Evolutionary conservation across 1,284 basidiomycete genomes (phyloP).

Genomic region (Boletus smithii): DNA sequence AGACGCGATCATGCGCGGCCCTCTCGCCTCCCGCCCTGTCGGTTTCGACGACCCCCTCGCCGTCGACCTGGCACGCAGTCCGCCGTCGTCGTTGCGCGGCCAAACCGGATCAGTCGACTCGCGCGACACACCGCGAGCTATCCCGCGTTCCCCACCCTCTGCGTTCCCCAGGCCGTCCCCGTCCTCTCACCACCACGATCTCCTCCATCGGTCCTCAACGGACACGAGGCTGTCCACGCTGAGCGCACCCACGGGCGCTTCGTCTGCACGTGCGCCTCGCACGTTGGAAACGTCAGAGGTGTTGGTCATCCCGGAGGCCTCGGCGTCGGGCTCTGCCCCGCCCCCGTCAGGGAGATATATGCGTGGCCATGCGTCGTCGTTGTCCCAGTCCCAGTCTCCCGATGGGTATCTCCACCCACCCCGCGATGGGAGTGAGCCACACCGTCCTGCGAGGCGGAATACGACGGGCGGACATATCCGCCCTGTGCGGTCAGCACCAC

Average conservation of each 20-base stretch:
- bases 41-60: too few species aligned
- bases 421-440: too few species aligned
- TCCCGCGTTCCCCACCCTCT: slow-evolving; percentile 28
- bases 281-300: slow-evolving; percentile 18
- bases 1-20: not conserved
- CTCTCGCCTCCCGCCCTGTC: slow-evolving; percentile 5
- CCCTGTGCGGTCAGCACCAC: slow-evolving; percentile 18
- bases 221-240: slow-evolving; percentile 44
- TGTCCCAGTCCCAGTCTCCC: slow-evolving; percentile 33
- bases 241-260: slow-evolving; percentile 29
- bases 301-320: slow-evolving; percentile 11
- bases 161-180: slow-evolving; percentile 12
- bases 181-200: slow-evolving; percentile 10
- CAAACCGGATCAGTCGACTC: slow-evolving; percentile 30
- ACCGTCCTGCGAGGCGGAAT: slow-evolving; percentile 54
- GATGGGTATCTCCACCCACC: slow-evolving; percentile 56
- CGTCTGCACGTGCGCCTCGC: slow-evolving; percentile 22
- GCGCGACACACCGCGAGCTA: slow-evolving; percentile 20
- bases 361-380: slow-evolving; percentile 19
- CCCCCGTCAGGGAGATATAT: slow-evolving; percentile 15
- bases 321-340: slow-evolving; percentile 4
- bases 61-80: too few species aligned
- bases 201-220: slow-evolving; percentile 42
- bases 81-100: too few species aligned
- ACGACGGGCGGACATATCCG: slow-evolving; percentile 45